Evolutionary conservation across 2,329 filamentous ascomycete species (phyloP).

Genomic region (Berkeleyomyces basicola): DNA sequence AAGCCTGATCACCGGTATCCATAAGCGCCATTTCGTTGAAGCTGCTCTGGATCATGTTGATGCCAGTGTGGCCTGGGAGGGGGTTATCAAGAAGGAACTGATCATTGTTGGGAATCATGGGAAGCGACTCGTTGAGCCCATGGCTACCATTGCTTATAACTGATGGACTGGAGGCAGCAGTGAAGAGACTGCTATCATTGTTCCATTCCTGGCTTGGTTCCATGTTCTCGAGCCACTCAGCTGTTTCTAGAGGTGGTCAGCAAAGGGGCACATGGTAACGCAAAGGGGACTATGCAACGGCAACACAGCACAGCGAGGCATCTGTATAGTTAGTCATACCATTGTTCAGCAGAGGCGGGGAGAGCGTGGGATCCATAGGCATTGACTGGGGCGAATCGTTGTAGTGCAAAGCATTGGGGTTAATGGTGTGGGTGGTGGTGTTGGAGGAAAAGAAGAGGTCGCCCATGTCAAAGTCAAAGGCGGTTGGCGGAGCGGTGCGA

Average conservation of each 20-base stretch:
- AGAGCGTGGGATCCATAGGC: slow-evolving; percentile 43
- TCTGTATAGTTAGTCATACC: slow-evolving; percentile 70
- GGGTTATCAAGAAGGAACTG: slow-evolving; percentile 10
- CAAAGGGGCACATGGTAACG: not conserved
- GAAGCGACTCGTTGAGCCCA: slow-evolving; percentile 26
- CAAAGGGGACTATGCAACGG: not conserved
- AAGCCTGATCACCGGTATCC: slow-evolving; percentile 20
- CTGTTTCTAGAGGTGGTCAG: slow-evolving; percentile 11
- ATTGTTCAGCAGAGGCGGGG: slow-evolving; percentile 45
- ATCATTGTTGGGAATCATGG: slow-evolving; percentile 12
- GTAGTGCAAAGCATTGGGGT: slow-evolving; percentile 65
- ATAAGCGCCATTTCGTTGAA: slow-evolving; percentile 44
- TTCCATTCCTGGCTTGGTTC: slow-evolving; percentile 5
- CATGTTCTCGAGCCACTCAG: slow-evolving; percentile 8
- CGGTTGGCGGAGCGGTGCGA: slow-evolving; percentile 56
- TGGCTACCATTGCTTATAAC: slow-evolving; percentile 91
- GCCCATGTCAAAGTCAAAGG: slow-evolving; percentile 59
- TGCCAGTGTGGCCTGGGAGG: slow-evolving; percentile 27
- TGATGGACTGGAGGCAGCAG: slow-evolving; percentile 88
- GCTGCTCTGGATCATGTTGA: slow-evolving; percentile 75
- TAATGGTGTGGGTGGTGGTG: slow-evolving; percentile 34
- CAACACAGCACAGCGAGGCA: slow-evolving; percentile 51
- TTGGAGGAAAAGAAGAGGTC: slow-evolving; percentile 45
- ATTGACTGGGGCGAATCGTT: slow-evolving; percentile 57
- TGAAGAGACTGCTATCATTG: slow-evolving; percentile 17